Evolutionary conservation across 208 protist genomes (phyloP).

Genomic region (Leishmania amazonensis): DNA sequence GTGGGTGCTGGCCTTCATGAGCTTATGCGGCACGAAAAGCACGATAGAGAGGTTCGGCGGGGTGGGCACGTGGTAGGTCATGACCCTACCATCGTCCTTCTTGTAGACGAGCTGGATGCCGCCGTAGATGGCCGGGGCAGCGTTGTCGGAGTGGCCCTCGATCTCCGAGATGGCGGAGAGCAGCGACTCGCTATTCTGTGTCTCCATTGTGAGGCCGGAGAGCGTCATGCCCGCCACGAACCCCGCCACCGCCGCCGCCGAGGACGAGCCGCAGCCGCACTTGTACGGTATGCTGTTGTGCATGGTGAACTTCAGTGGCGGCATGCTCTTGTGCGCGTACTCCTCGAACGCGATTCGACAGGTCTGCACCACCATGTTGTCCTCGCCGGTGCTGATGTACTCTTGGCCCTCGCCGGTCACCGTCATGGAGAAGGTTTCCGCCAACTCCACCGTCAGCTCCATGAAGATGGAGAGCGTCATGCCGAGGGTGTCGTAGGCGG

Average conservation of each 20-base stretch:
- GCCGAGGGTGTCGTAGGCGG: constrained; percentile 91
- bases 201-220: constrained; percentile 78
- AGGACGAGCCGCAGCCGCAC: constrained; percentile 91
- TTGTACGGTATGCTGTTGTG: constrained; percentile 91
- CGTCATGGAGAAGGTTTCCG: constrained; percentile 73
- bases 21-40: constrained; percentile 88
- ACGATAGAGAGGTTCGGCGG: constrained; percentile 79
- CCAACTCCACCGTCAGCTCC: constrained; percentile 83
- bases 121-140: constrained; percentile 93
- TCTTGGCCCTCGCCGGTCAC: constrained; percentile 83
- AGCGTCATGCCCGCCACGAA: constrained; percentile 91
- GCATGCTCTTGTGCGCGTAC: constrained; percentile 79
- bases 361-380: constrained; percentile 89
- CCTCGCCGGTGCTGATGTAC: constrained; percentile 57
- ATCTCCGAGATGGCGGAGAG: constrained; percentile 84
- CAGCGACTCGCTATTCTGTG: constrained; percentile 68
- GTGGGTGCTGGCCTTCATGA: constrained; percentile 90
- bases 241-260: constrained; percentile 88
- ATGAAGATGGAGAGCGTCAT: constrained; percentile 94
- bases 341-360: constrained; percentile 75
- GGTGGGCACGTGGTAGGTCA: constrained; percentile 83
- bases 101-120: constrained; percentile 91
- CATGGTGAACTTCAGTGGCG: constrained; percentile 82
- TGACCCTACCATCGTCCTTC: constrained; percentile 30
- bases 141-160: constrained; percentile 95